These are phyloP conservation scores for Euphorbia pulcherrima DNA, from an alignment of 345 rosid species.

Conservation along the genomic window DNA sequence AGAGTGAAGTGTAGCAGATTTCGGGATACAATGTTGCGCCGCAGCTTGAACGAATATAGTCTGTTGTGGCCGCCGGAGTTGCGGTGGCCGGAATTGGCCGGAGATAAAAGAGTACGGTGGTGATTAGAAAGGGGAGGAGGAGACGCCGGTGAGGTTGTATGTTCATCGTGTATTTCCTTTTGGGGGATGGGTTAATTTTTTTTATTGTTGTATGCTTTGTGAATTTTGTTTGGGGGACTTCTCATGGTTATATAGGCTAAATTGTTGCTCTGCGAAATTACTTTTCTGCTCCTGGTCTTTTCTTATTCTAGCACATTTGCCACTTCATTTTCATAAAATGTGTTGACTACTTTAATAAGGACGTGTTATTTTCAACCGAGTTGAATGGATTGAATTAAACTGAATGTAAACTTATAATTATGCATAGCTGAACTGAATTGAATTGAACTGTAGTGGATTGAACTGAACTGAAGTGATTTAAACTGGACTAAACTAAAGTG, in stretches of 20 bases:
- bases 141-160: conserved; percentile 4
- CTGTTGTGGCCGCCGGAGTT: conserved; percentile 28
- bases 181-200: not conserved
- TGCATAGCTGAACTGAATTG: no score
- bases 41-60: conserved; percentile 79
- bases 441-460: no score
- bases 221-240: not conserved
- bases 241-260: not conserved
- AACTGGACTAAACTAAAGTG: no score
- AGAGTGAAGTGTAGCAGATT: conserved; percentile 63
- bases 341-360: no score
- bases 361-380: no score
- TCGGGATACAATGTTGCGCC: conserved; percentile 72
- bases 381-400: no score
- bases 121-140: conserved; percentile 23
- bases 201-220: not conserved
- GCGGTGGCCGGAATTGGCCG: conserved; percentile 24
- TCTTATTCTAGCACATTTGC: not conserved
- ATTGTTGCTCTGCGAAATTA: not conserved
- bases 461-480: no score
- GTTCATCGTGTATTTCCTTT: conserved; percentile 20
- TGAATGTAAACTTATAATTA: no score
- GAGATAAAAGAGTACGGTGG: conserved; percentile 27
- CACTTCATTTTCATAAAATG: not conserved
- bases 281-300: not conserved